Base-by-base conservation (phyloP, 2,329 filamentous ascomycete species). In the Gliomastix tumulicola region DNA sequence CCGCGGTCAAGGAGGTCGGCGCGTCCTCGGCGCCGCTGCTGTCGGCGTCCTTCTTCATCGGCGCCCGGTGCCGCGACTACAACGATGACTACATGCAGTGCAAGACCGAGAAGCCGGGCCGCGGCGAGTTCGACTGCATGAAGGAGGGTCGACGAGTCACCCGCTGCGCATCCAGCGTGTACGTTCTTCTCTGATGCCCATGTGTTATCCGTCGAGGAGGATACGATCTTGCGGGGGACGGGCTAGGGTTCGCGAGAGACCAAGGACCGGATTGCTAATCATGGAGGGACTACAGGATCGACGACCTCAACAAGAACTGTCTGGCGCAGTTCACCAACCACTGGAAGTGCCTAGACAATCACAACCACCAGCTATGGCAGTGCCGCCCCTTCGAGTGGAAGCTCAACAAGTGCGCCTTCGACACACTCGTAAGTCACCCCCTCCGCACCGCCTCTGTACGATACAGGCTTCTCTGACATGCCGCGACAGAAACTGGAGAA, bases 21-120 rank as follows among this genome's bases (percentile, higher is more conserved):
- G 79, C 88, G 56, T 94, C 83, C 55, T 97, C 90, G 40, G 92
- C 89, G 27, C 92, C 92, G 38, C 76, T 98, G 31, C 72, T 94
- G 41, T 94, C 87, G 47, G 92, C 92, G 21, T 81, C 88, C 36
- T 98, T 86, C 76, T 98, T 97, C 65, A 98, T 98, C 59, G 92
- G 92, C 45, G 89, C 88, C 49, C 83, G 90, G 57, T 98, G 92
- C 81, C 84, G 78, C 61, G 73, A 85, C 36, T 98, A 89, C 75
- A 97, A 97, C 66, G 92, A 98, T 72, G 92, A 98, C 68, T 98
- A 84, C 69, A 98, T 98, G 90, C 86, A 94, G 71, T 98, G 92
- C 84, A 98, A 98, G 82, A 86, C 79, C 50, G 88, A 96, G 68
- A 82, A 88, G 54, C 83, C 86, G 44, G 92, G 92, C 53, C 80